Evolutionary conservation across 768 basidiomycete species (phyloP), one percentile per base, ranked within the genome.

Genomic region (Lentinula edodes): DNA sequence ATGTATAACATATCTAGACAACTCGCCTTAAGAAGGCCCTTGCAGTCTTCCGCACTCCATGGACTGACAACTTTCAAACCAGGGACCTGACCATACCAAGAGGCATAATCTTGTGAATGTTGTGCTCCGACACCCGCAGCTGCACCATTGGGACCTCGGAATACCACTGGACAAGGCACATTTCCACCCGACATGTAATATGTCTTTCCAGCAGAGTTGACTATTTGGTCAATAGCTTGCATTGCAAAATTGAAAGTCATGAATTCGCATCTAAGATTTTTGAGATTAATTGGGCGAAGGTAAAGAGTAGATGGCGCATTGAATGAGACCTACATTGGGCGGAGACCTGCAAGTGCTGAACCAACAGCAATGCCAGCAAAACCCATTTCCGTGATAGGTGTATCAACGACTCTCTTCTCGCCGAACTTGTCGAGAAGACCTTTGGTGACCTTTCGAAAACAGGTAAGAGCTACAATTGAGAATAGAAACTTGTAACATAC

Each of bases 221-320:
- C 94, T 65, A 99, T 99, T 72, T 99, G 97, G 79, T 99, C 97
- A 74, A 99, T 98, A 62, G 97, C 95, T 78, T 95, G 94, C 96
- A 98, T 99, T 66, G 96, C 96, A 73, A 99, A 98, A 83, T 99
- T 98, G 83, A 96, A 98, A 15, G 96, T 98, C 96, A 98, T 98
- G 81, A 98, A 99, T 81, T 98, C 96, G 83, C 95, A 98, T 70
- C 92, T 94, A 28, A 28, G 28, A 28, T 3, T 28, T 28, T 28
- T 28, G 59, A 50, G 36, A 64, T 36, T 15, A 36, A n/a, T 16
- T 32, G 5, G 42, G 54, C 32, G 0, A 7, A 28, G 54, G 12
- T 6, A 28, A 20, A 2, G 5, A 58, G 34, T 28, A 18, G 2
- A 36, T 28, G 28, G 28, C 28, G 34, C 32, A 32, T 7, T 16